phyloP scores from a whole-genome alignment of 352 stramenopile genomes.

The Phytophthora fragariae region DNA sequence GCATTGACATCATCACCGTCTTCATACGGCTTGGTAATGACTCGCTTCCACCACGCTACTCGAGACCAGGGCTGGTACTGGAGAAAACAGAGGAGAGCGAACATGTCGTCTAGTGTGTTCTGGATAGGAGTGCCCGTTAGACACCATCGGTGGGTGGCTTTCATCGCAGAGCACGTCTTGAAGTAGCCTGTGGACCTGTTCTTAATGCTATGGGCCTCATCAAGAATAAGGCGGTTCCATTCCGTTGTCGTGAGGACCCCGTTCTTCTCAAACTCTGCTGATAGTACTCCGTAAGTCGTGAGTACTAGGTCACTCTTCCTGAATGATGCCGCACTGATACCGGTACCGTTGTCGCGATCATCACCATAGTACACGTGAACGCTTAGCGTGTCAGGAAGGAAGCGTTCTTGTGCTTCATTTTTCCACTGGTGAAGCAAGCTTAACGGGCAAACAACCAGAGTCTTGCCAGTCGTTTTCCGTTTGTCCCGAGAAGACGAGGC shows the following conservation, averaged over 20 bases:
- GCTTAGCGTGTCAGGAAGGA: constrained; percentile 55
- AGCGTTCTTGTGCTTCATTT: constrained; percentile 78
- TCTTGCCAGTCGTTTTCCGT: constrained; percentile 44
- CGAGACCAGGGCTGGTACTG: constrained; percentile 88
- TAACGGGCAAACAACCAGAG: constrained; percentile 87
- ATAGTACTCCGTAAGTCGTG: constrained; percentile 87
- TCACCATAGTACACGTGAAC: constrained; percentile 82
- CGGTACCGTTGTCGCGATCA: constrained; percentile 42
- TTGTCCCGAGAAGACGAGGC: constrained; percentile 9
- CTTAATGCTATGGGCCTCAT: constrained; percentile 94
- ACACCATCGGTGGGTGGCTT: constrained; percentile 84
- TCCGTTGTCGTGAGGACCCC: constrained; percentile 45
- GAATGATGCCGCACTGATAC: constrained; percentile 18
- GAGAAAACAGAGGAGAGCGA: constrained; percentile 86
- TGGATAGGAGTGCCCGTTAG: constrained; percentile 92
- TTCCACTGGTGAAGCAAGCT: constrained; percentile 92
- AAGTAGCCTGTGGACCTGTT: constrained; percentile 84
- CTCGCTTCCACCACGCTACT: constrained; percentile 83
- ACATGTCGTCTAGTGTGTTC: constrained; percentile 90
- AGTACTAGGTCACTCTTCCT: constrained; percentile 77
- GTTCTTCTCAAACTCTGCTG: constrained; percentile 70
- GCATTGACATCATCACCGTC: constrained; percentile 67
- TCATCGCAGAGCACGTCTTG: constrained; percentile 60
- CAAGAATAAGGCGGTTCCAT: constrained; percentile 91
- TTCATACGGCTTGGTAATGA: constrained; percentile 84